phyloP scores from a whole-genome alignment of 768 basidiomycete genomes.

The Gautieria morchelliformis region DNA sequence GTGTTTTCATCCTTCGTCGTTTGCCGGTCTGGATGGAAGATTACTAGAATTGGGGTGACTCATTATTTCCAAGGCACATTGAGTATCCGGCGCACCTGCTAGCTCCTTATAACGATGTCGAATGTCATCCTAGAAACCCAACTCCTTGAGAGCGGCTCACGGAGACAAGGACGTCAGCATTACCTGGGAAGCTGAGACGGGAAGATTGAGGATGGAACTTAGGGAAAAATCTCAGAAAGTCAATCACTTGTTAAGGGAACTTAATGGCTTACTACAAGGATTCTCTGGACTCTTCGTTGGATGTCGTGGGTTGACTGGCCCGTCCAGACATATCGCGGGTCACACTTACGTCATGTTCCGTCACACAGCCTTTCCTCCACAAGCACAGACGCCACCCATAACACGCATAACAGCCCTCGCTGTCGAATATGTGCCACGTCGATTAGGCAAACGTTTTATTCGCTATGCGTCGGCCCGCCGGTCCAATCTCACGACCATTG shows the following conservation, averaged over 20 bases:
- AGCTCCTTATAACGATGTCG: conserved; percentile 62
- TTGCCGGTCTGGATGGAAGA: conserved; percentile 84
- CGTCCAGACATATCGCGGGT: neutral
- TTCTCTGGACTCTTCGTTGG: conserved; percentile 3
- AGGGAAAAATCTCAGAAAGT: neutral
- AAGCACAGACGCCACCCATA: no score
- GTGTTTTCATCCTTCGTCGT: conserved; percentile 34
- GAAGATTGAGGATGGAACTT: conserved; percentile 65
- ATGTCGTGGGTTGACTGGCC: neutral
- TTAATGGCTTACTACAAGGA: conserved; percentile 9
- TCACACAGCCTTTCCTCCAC: no score
- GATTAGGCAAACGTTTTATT: no score
- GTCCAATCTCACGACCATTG: neutral
- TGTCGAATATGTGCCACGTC: no score
- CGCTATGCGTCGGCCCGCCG: no score
- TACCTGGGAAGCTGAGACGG: conserved; percentile 42
- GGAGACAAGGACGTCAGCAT: neutral
- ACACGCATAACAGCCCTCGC: no score
- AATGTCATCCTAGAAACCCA: conserved; percentile 42
- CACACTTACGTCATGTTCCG: neutral
- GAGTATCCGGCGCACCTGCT: conserved; percentile 26
- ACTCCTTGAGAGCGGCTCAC: neutral
- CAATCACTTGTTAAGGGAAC: neutral
- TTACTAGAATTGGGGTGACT: conserved; percentile 23
- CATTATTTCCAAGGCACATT: neutral